Conservation (phyloP, 257 asterid genomes). For the Linaria vulgaris region DNA sequence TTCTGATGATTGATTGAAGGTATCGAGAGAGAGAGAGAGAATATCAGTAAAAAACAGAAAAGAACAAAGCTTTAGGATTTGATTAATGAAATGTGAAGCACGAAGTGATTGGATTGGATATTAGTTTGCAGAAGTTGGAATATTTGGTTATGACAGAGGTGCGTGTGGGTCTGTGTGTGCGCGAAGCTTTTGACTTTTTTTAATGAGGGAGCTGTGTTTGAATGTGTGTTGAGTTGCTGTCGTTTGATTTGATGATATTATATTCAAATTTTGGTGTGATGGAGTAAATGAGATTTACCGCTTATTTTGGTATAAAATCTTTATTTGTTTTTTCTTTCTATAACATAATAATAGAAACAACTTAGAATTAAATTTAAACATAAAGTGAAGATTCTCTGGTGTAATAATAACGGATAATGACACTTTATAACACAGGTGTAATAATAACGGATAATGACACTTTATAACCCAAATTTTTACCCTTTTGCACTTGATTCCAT, state of each 20-base stretch:
- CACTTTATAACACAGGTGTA: too few relatives aligned
- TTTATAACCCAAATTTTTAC: too few relatives aligned
- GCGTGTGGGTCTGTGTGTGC: conserved; percentile 29
- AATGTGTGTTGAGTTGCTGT: conserved; percentile 25
- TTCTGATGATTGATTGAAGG: conserved; percentile 27
- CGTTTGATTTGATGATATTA: conserved; percentile 1
- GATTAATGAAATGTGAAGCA: conserved; percentile 25
- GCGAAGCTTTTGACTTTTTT: not conserved
- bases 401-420: too few relatives aligned
- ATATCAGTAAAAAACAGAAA: conserved; percentile 11
- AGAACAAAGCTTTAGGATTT: conserved; percentile 9
- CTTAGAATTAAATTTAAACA: too few relatives aligned
- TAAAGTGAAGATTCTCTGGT: too few relatives aligned
- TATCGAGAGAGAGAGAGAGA: conserved; percentile 22
- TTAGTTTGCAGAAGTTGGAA: conserved; percentile 24
- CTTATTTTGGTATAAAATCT: too few relatives aligned
- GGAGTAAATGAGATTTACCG: too few relatives aligned
- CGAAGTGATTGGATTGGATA: conserved; percentile 26
- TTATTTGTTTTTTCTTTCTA: too few relatives aligned
- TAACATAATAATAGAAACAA: too few relatives aligned
- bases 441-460: too few relatives aligned
- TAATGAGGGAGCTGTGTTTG: conserved; percentile 17
- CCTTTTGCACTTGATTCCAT: too few relatives aligned
- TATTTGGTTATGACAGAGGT: conserved; percentile 21
- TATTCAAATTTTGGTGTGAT: not conserved